These are phyloP conservation scores for Gymnopilus dilepis DNA, from an alignment of 768 basidiomycete species.

Conservation along the genomic window DNA sequence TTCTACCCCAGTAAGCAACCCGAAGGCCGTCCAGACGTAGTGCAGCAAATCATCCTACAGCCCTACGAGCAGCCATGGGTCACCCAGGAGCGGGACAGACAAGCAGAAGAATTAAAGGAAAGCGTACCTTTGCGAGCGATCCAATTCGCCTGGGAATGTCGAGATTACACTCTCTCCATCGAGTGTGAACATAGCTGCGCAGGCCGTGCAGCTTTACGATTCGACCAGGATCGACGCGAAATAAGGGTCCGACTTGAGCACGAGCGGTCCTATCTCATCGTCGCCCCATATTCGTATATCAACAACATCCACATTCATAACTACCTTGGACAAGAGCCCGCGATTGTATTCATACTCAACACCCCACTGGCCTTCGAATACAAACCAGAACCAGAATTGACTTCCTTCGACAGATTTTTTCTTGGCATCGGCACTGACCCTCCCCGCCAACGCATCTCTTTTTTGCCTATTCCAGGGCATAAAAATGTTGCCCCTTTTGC, in stretches of 20 bases:
- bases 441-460: constrained; percentile 41
- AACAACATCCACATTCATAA: constrained; percentile 40
- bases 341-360: constrained; percentile 49
- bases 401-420: too few species aligned
- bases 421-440: background rate
- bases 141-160: constrained; percentile 68
- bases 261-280: constrained; percentile 39
- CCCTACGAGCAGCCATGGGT: constrained; percentile 50
- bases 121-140: constrained; percentile 41
- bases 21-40: constrained; percentile 36
- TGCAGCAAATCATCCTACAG: constrained; percentile 40
- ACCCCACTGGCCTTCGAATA: constrained; percentile 36
- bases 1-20: constrained; percentile 37
- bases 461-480: constrained; percentile 47
- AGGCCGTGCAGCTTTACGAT: constrained; percentile 37
- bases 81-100: constrained; percentile 39
- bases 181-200: constrained; percentile 54
- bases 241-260: constrained; percentile 43
- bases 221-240: constrained; percentile 51
- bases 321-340: constrained; percentile 35
- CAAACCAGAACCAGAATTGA: too few species aligned
- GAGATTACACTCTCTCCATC: constrained; percentile 60
- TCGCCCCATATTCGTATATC: constrained; percentile 51
- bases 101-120: constrained; percentile 34
- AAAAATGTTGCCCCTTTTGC: constrained; percentile 52